Base-by-base conservation (phyloP, 1,284 basidiomycete genomes). In the Tilletia walkeri region DNA sequence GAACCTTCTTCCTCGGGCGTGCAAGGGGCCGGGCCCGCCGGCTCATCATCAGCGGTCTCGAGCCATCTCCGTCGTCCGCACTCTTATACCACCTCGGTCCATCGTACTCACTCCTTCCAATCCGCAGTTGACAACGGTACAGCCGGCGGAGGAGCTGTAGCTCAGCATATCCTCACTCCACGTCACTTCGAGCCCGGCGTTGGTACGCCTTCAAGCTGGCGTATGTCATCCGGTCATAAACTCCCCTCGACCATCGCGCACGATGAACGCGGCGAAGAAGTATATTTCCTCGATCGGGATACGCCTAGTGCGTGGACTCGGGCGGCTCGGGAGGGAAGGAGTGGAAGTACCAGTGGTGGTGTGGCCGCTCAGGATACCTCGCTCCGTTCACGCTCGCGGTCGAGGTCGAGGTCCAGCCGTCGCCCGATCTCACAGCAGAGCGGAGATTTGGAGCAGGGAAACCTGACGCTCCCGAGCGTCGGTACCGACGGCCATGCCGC, bases 151-250 rank as follows among this genome's bases (percentile, higher is more conserved):
- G 24, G 24, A 2, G 24, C 24, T 30, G 24, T 30, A 30, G 24
- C 24, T 30, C 24, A 30, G 41, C 41, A 45, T 38, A 16, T 41
- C 36, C 59, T 63, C 34, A 34, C 59, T 4, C 34, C 59, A 3
- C 59, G 59, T 6, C 59, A 63, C 59, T 63, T 63, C 34, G 59
- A 63, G 16, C 14, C 30, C 59, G 10, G 39, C 36, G 36, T 4
- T 0, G 9, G 16, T 16, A 39, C 12, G 3, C 30, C 34, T 14
- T 38, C 59, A 1, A 38, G 14, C 59, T 79, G 78, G 78, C 71
- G 76, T 4, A 54, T 72, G 5, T 76, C 74, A 41, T 76, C 65
- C 18, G 75, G 73, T 3, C 78, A 79, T 71, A 79, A 79, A 67
- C 61, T 79, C 18, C 59, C 12, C 34, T 63, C 59, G 12, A 14